A percentile compares a stretch with the other conserved stretches of the same genome.
Conservation (phyloP, 495 filamentous ascomycete species). For the Platismatia glauca region DNA sequence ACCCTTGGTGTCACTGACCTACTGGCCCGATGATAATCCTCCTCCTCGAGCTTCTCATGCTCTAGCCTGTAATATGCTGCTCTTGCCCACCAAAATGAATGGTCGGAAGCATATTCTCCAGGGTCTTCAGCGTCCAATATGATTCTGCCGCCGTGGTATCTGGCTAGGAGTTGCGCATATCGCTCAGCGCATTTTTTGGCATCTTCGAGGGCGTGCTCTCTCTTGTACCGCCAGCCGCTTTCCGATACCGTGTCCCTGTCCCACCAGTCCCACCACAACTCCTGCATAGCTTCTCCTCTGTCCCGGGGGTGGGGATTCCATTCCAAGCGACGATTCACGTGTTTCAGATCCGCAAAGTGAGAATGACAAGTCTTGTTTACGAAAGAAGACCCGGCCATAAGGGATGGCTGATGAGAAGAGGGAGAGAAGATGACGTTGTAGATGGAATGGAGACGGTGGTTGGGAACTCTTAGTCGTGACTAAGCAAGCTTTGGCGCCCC, state of each 20-base stretch:
- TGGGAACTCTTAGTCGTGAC: not conserved
- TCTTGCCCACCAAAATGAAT: not conserved
- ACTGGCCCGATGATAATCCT: conserved; percentile 2
- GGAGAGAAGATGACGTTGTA: not conserved
- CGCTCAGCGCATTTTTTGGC: not conserved
- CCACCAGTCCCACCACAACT: not conserved
- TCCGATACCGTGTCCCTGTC: not conserved
- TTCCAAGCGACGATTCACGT: not conserved
- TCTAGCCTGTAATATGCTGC: not conserved
- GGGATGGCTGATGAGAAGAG: not conserved
- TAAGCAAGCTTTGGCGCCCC: not conserved
- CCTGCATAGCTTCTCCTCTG: not conserved
- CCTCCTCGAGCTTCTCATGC: not conserved
- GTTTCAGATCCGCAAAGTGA: not conserved
- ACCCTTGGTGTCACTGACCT: not conserved
- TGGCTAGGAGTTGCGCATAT: not conserved
- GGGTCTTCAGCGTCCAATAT: conserved; percentile 1
- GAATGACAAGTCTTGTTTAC: not conserved
- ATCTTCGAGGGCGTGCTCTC: not conserved
- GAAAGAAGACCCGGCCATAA: not conserved
- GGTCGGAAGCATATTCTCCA: not conserved
- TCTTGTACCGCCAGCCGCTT: not conserved
- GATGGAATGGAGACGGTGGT: not conserved
- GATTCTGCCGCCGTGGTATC: not conserved
- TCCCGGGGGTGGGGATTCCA: not conserved